These are phyloP conservation scores for Lepidium aucheri DNA, from an alignment of 345 rosid species.

Conservation along the genomic window DNA sequence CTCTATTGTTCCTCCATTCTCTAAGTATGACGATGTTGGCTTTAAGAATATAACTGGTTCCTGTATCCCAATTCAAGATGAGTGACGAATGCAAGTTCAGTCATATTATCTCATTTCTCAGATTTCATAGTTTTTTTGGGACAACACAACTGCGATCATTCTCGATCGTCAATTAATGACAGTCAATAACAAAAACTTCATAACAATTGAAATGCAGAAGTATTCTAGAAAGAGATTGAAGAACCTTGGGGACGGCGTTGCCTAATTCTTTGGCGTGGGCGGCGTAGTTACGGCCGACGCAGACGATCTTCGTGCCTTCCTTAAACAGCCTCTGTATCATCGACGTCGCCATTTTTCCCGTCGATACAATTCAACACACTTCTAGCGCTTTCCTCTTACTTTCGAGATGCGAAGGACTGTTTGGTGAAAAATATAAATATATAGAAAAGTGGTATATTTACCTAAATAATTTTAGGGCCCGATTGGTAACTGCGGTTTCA, in stretches of 20 bases:
- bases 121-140: neutral
- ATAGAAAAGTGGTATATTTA: no score
- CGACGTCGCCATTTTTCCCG: slow-evolving; percentile 30
- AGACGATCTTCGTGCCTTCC: slow-evolving; percentile 82
- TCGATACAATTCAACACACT: neutral
- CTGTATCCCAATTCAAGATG: slow-evolving; percentile 27
- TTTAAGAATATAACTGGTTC: slow-evolving; percentile 88
- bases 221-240: neutral
- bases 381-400: neutral
- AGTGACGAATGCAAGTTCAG: neutral
- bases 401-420: no score
- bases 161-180: neutral
- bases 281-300: slow-evolving; percentile 94
- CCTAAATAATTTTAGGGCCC: no score
- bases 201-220: neutral
- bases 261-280: slow-evolving; percentile 98
- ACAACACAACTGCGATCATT: neutral
- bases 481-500: no score
- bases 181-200: neutral
- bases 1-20: slow-evolving; percentile 87
- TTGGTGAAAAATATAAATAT: no score
- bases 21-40: slow-evolving; percentile 92
- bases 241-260: slow-evolving; percentile 93
- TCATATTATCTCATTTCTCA: neutral
- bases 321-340: slow-evolving; percentile 50